Conservation (phyloP, 192 early-diverging fungal genomes). For the Linnemannia hyalina region DNA sequence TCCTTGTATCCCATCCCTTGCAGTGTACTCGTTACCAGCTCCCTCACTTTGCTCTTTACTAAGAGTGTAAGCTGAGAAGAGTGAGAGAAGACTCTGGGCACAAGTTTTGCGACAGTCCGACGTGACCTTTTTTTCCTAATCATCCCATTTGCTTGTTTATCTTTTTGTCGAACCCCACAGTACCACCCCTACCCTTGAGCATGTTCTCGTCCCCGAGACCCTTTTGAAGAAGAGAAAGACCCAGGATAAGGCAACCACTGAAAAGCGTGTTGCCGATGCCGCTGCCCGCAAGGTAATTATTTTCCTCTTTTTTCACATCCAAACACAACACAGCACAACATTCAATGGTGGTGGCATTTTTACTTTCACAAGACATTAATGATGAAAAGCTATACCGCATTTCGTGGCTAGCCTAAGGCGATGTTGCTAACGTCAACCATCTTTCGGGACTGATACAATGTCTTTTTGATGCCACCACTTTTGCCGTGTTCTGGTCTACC, state of each 20-base stretch:
- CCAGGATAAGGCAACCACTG: constrained; percentile 78
- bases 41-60: background rate
- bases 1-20: background rate
- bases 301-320: background rate
- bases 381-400: constrained; percentile 31
- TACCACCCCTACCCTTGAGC: constrained; percentile 71
- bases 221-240: constrained; percentile 89
- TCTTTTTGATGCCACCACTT: background rate
- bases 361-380: background rate
- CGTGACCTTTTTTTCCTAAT: constrained; percentile 42
- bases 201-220: constrained; percentile 88
- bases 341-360: no score
- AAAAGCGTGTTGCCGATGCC: constrained; percentile 65
- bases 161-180: constrained; percentile 30
- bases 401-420: constrained; percentile 51
- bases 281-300: constrained; percentile 66
- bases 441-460: constrained; percentile 85
- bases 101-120: constrained; percentile 40
- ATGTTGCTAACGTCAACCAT: constrained; percentile 71
- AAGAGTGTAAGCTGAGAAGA: background rate
- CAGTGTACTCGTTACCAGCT: constrained; percentile 5
- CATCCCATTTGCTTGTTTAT: constrained; percentile 19
- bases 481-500: background rate
- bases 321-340: no score
- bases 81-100: background rate